Evolutionary conservation across 495 filamentous ascomycete genomes (phyloP), one percentile per base, ranked within the genome.

Genomic region (Hyaloscypha hepaticicola): DNA sequence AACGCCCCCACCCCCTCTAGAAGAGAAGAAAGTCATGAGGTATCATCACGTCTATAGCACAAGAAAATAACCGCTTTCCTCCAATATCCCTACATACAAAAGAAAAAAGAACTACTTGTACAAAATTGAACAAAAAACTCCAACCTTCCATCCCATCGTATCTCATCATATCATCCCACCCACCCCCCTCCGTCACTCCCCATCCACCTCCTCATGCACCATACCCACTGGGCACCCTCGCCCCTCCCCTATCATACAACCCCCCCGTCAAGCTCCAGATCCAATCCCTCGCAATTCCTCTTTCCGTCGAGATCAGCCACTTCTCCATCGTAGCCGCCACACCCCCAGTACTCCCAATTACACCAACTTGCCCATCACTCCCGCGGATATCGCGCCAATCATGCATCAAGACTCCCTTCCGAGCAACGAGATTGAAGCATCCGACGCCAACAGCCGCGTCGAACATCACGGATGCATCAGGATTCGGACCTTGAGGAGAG

Each of bases 381-480:
- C 89, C 90, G 25, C 87, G 80, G 48, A 87, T 81, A 71, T 95
- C 90, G 71, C 94, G 89, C 84, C 92, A 92, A 12, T 98, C 88
- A 61, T 87, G 93, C 55, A 96, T 81, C 16, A 92, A 90, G 70
- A 99, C 91, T 8, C 95, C 95, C 49, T 87, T 89, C 55, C 88
- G 80, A 0, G 90, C 93, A 29, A 96, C 80, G 8, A 90, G 81
- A 71, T 92, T 90, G 72, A 99, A 99, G 60, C 88, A 90, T 66
- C 83, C 88, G 74, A 90, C 90, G 4, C 88, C 88, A 3, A 99
- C 79, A 64, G 92, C 91, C 2, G 88, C 90, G 74, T 99, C 95
- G 38, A 9, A 45, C 0, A 45, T 45, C 0, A 98, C 78, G 64
- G 96, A 72, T 14, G 89, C 79, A n/a, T 41, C 41, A 12, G 22